Evolutionary conservation across 2,329 filamentous ascomycete species (phyloP).

Genomic region (Fusarium succisae): DNA sequence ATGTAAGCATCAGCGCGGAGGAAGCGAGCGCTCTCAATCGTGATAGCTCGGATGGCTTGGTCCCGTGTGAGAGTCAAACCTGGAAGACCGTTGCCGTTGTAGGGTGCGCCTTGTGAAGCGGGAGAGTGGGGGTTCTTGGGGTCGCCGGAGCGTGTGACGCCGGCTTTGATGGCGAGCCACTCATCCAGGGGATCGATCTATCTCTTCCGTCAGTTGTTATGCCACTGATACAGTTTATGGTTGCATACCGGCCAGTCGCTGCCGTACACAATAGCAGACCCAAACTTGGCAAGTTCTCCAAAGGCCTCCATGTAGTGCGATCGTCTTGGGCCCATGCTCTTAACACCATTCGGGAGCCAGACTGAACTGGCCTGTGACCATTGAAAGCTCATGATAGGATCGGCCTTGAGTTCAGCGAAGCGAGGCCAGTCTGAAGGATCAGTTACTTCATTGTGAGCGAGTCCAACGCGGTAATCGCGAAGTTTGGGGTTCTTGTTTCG

Average conservation of each 20-base stretch:
- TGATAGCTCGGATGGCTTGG: constrained; percentile 15
- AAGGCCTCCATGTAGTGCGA: constrained; percentile 41
- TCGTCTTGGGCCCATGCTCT: constrained; percentile 21
- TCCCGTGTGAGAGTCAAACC: constrained; percentile 15
- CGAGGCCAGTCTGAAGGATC: constrained; percentile 28
- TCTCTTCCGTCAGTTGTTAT: accelerated
- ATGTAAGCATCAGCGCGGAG: constrained; percentile 25
- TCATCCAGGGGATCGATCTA: constrained; percentile 36
- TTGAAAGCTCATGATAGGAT: constrained; percentile 33
- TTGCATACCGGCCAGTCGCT: constrained; percentile 36
- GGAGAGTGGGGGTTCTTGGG: constrained; percentile 32
- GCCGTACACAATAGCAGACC: constrained; percentile 14
- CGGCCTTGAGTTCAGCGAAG: constrained; percentile 29
- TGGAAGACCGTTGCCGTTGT: constrained; percentile 8
- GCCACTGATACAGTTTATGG: accelerated
- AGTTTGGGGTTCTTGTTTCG: neutral
- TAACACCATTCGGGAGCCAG: constrained; percentile 17
- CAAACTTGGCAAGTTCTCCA: constrained; percentile 17
- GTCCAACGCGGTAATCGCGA: constrained; percentile 3
- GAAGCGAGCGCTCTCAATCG: constrained; percentile 20
- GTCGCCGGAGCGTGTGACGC: constrained; percentile 30
- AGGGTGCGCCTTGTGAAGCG: constrained; percentile 20
- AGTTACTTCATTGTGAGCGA: constrained; percentile 32
- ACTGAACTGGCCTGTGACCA: constrained; percentile 33
- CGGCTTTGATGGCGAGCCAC: constrained; percentile 32